Evolutionary conservation across 106 monocot species (phyloP), one percentile per base, ranked within the genome.

Genomic region (Hemerocallis citrina): DNA sequence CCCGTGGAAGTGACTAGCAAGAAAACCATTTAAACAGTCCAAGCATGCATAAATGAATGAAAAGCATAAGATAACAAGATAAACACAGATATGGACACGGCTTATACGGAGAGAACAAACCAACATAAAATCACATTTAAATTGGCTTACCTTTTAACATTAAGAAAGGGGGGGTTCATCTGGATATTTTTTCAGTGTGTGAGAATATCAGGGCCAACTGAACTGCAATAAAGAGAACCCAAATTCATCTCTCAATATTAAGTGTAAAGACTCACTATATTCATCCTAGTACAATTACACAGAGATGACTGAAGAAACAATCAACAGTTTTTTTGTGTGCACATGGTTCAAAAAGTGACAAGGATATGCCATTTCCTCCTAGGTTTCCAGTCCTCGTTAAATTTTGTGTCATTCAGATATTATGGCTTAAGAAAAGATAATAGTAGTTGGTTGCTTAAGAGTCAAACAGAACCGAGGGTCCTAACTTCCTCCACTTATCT

Each of bases 141-240:
- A 2, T n/a, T n/a, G 17, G 57, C 73, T 32, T 20, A 95, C 95
- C 95, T 95, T 79, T 65, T 95, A 48, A 84, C 76, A 68, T 90
- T 86, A 37, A 95, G 66, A 62, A n/a, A 86, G 95, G 45, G 95
- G 95, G 6, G 83, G 86, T 67, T 86, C 86, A 77, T 95, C 95
- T n/a, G 95, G 95, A 72, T 95, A 95, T 28, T 79, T 90, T n/a
- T 55, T 83, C 78, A 17, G 86, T 90, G 59, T 95, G 95, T 5
- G 95, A 86, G 65, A 95, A 95, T 60, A 86, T 71, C 50, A 95
- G 67, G 48, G 84, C 90, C 70, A 95, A 59, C 50, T 95, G 75
- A 81, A 86, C 95, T 95, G 90, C 52, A 68, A 72, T n/a, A n/a
- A 76, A 64, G 23, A 70, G 42, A 69, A 32, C 27, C 14, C 40